A percentile compares a stretch with the other conserved stretches of the same genome.
Evolutionary conservation across 495 filamentous ascomycete species (phyloP).

Genomic region (Xylaria nigripes): DNA sequence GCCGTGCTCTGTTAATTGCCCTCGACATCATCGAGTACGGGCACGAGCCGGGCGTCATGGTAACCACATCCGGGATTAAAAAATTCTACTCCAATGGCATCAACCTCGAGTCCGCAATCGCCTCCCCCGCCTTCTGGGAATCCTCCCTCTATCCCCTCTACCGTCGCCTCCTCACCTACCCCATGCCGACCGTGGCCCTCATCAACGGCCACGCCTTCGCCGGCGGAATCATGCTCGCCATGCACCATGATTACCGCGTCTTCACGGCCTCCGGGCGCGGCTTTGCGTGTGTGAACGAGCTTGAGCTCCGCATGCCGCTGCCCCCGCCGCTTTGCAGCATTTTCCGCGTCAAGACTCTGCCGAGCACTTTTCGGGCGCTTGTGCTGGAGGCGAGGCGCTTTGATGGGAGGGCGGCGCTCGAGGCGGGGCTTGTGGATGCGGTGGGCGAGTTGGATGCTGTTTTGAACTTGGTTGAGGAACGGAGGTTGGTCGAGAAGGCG

Average conservation of each 20-base stretch:
- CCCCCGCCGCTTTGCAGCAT: constrained; percentile 63
- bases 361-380: constrained; percentile 50
- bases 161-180: constrained; percentile 56
- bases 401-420: constrained; percentile 48
- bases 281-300: constrained; percentile 68
- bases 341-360: constrained; percentile 58
- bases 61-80: constrained; percentile 63
- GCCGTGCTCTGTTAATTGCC: constrained; percentile 54
- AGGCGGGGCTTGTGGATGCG: constrained; percentile 59
- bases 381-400: constrained; percentile 64
- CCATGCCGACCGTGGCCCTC: constrained; percentile 74
- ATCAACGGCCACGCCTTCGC: constrained; percentile 79
- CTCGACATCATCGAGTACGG: constrained; percentile 65
- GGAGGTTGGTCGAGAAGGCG: constrained; percentile 50
- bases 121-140: constrained; percentile 45
- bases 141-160: constrained; percentile 52
- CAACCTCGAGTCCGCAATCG: constrained; percentile 51
- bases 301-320: constrained; percentile 67
- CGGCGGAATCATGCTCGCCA: constrained; percentile 68
- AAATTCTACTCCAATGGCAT: constrained; percentile 83
- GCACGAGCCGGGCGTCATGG: constrained; percentile 55
- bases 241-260: constrained; percentile 77
- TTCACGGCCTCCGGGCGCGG: constrained; percentile 56
- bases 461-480: constrained; percentile 46
- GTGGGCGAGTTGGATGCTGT: constrained; percentile 56